These are phyloP conservation scores for Adansonia grandidieri DNA, from an alignment of 441 rosid genomes.

Conservation along the genomic window DNA sequence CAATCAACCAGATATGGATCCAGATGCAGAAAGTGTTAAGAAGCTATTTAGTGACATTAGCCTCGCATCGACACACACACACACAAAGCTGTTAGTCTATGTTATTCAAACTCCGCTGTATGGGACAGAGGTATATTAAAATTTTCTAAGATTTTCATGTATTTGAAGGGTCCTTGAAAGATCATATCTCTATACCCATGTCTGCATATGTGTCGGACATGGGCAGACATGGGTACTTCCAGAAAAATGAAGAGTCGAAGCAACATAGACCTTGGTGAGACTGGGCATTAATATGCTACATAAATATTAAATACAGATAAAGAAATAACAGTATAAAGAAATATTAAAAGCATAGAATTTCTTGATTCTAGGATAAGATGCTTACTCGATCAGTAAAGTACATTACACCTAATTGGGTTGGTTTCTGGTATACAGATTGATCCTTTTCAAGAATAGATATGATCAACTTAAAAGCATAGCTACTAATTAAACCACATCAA, in stretches of 20 bases:
- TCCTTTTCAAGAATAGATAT: constrained; percentile 29
- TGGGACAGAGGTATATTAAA: too few species aligned
- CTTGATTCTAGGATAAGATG: background rate
- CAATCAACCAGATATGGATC: background rate
- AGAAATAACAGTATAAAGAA: background rate
- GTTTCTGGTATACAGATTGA: background rate
- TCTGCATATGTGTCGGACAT: too few species aligned
- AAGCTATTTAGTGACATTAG: background rate
- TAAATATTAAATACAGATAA: background rate
- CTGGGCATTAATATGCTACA: background rate
- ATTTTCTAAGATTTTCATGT: too few species aligned
- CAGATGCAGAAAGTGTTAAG: background rate
- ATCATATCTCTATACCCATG: too few species aligned
- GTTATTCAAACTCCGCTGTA: too few species aligned
- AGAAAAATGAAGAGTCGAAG: too few species aligned
- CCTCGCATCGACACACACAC: constrained; percentile 13
- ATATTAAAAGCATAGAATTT: constrained; percentile 1
- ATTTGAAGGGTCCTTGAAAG: too few species aligned
- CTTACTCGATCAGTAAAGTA: background rate
- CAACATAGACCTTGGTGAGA: background rate
- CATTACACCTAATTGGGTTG: background rate
- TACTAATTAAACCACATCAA: background rate
- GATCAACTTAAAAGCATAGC: background rate
- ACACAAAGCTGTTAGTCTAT: too few species aligned
- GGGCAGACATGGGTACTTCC: too few species aligned